These are phyloP conservation scores for Clitopilus passeckerianus DNA, from an alignment of 768 basidiomycete species.

Conservation along the genomic window DNA sequence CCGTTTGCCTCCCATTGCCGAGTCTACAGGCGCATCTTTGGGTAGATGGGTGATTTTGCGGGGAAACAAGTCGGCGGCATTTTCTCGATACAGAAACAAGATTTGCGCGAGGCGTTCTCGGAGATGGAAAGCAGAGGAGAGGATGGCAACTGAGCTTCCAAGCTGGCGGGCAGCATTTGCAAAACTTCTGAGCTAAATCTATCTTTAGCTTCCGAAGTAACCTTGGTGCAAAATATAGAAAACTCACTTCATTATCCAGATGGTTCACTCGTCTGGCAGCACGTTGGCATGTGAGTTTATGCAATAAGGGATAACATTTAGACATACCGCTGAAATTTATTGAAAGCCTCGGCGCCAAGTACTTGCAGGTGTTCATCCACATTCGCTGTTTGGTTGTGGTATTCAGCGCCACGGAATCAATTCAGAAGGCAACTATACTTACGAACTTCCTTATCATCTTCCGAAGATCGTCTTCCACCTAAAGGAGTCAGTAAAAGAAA, in stretches of 20 bases:
- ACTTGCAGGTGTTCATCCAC: conserved; percentile 69
- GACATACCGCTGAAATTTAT: conserved; percentile 55
- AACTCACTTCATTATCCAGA: conserved; percentile 57
- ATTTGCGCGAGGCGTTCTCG: conserved; percentile 66
- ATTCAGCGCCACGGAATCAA: not conserved
- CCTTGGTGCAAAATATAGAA: not conserved
- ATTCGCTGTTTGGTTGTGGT: conserved; percentile 32
- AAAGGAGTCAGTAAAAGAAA: not conserved
- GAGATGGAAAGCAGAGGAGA: conserved; percentile 69
- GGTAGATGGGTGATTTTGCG: conserved; percentile 48
- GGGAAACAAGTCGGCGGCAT: conserved; percentile 74
- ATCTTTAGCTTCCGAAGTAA: conserved; percentile 1
- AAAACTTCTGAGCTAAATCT: conserved; percentile 63
- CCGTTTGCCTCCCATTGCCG: conserved; percentile 17
- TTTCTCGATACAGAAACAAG: conserved; percentile 67
- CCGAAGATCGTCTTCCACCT: conserved; percentile 33
- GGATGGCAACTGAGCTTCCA: conserved; percentile 72
- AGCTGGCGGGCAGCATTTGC: conserved; percentile 73
- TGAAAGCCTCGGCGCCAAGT: conserved; percentile 60
- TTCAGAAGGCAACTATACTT: conserved; percentile 24
- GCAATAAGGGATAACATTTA: conserved; percentile 1
- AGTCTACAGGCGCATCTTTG: conserved; percentile 25
- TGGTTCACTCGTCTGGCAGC: conserved; percentile 47
- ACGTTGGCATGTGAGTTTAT: conserved; percentile 1
- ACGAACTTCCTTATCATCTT: conserved; percentile 66